Evolutionary conservation across 1,139 yeast species (phyloP).

Genomic region (Lodderomyces elongisporus): DNA sequence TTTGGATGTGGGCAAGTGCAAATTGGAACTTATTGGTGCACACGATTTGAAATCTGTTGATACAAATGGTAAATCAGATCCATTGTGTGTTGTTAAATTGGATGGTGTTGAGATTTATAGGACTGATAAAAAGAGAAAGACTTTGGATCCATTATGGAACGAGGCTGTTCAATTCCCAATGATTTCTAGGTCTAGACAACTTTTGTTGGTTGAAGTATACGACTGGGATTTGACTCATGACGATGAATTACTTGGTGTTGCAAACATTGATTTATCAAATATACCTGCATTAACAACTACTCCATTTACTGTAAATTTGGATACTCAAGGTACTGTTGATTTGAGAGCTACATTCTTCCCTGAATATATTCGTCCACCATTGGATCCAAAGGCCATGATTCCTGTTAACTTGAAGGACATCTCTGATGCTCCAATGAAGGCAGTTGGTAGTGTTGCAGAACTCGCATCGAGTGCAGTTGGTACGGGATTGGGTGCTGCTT

Average conservation of each 20-base stretch:
- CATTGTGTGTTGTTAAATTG: conserved; percentile 47
- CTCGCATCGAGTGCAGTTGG: conserved; percentile 46
- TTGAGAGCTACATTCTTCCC: conserved; percentile 55
- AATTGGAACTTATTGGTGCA: conserved; percentile 54
- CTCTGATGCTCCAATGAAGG: conserved; percentile 45
- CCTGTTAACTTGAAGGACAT: conserved; percentile 37
- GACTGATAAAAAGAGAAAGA: conserved; percentile 59
- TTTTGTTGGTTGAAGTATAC: conserved; percentile 45
- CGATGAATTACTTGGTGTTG: conserved; percentile 55
- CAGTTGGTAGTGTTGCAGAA: conserved; percentile 40
- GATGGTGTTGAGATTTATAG: conserved; percentile 53
- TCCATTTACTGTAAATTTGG: conserved; percentile 44
- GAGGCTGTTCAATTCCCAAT: conserved; percentile 55
- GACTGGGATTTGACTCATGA: conserved; percentile 80
- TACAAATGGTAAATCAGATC: conserved; percentile 73
- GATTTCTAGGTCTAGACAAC: conserved; percentile 55
- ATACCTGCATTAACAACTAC: conserved; percentile 43
- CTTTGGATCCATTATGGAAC: conserved; percentile 67
- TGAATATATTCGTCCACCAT: conserved; percentile 59
- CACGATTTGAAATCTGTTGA: conserved; percentile 53
- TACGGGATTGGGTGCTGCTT: conserved; percentile 32
- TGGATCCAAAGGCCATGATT: conserved; percentile 38
- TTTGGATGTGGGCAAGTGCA: conserved; percentile 60
- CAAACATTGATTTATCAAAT: conserved; percentile 44
- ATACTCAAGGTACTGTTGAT: conserved; percentile 57